Percentiles rank a stretch among this genome's conserved stretches.
These are phyloP conservation scores for Eragrostis curvula DNA, from an alignment of 176 grass and related monocot genomes.

Conservation along the genomic window DNA sequence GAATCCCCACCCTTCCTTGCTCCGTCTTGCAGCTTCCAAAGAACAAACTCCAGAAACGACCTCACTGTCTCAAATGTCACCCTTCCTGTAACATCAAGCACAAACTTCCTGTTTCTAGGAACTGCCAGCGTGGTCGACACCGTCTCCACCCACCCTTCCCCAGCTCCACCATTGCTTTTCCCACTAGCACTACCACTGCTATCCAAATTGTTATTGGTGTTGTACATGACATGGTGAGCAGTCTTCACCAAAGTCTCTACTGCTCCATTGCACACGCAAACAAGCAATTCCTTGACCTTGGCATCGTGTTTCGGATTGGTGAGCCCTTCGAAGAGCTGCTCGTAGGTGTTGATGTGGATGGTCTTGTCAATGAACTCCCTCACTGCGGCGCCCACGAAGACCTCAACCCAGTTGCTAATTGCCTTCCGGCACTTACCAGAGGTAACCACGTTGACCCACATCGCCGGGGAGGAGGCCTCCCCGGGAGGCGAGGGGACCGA, in stretches of 20 bases:
- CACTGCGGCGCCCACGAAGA: constrained; percentile 74
- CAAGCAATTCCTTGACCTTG: constrained; percentile 79
- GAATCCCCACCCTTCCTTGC: constrained; percentile 48
- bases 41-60: constrained; percentile 87
- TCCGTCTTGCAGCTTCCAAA: constrained; percentile 74
- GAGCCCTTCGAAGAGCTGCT: constrained; percentile 86
- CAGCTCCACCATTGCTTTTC: constrained; percentile 14
- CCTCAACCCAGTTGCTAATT: constrained; percentile 57
- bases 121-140: constrained; percentile 71
- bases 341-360: constrained; percentile 91
- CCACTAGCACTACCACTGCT: not conserved
- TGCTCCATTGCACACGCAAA: constrained; percentile 76
- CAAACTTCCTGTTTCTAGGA: constrained; percentile 80
- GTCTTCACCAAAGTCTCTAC: constrained; percentile 93
- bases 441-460: constrained; percentile 72
- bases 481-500: constrained; percentile 35
- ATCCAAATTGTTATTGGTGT: constrained; percentile 21
- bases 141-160: constrained; percentile 64
- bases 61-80: constrained; percentile 92
- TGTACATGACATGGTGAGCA: constrained; percentile 69
- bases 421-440: constrained; percentile 54
- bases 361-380: constrained; percentile 93
- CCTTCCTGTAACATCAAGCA: constrained; percentile 91
- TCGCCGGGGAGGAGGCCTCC: constrained; percentile 31
- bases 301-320: constrained; percentile 77